Percentiles rank a stretch among this genome's conserved stretches.
These are phyloP conservation scores for Kodamaea plutei DNA, from an alignment of 1,139 yeast genomes.

Conservation along the genomic window DNA sequence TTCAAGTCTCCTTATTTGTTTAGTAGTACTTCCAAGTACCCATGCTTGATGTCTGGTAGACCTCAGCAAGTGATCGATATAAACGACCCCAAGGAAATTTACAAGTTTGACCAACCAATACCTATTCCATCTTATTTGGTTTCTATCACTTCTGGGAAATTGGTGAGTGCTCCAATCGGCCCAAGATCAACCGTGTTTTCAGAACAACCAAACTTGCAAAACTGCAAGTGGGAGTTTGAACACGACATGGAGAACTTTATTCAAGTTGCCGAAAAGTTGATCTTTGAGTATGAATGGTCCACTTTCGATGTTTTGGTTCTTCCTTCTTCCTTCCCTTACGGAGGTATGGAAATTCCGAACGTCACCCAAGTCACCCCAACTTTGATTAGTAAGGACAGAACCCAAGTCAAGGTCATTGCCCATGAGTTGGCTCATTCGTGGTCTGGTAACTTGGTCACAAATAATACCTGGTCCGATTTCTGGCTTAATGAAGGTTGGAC, in stretches of 20 bases:
- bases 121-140: slow-evolving; percentile 37
- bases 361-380: slow-evolving; percentile 37
- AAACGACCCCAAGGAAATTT: slow-evolving; percentile 9
- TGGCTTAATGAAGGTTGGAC: slow-evolving; percentile 43
- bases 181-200: slow-evolving; percentile 33
- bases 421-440: slow-evolving; percentile 40
- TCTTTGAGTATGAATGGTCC: slow-evolving; percentile 34
- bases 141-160: slow-evolving; percentile 33
- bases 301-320: slow-evolving; percentile 31
- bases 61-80: slow-evolving; percentile 13
- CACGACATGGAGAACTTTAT: slow-evolving; percentile 34
- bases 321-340: slow-evolving; percentile 35
- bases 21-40: slow-evolving; percentile 28
- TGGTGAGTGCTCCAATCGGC: slow-evolving; percentile 28
- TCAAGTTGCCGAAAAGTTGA: slow-evolving; percentile 29
- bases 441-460: slow-evolving; percentile 37
- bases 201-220: slow-evolving; percentile 23
- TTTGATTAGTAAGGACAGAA: slow-evolving; percentile 30
- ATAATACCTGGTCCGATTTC: slow-evolving; percentile 36
- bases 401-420: slow-evolving; percentile 35
- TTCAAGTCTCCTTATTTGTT: slow-evolving; percentile 32
- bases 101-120: slow-evolving; percentile 29
- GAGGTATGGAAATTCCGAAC: slow-evolving; percentile 41
- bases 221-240: slow-evolving; percentile 36
- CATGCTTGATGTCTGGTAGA: slow-evolving; percentile 37